A percentile compares a stretch with the other conserved stretches of the same genome.
Evolutionary conservation across 176 grass and related monocot genomes (phyloP).

Genomic region (Pontederia crassipes): DNA sequence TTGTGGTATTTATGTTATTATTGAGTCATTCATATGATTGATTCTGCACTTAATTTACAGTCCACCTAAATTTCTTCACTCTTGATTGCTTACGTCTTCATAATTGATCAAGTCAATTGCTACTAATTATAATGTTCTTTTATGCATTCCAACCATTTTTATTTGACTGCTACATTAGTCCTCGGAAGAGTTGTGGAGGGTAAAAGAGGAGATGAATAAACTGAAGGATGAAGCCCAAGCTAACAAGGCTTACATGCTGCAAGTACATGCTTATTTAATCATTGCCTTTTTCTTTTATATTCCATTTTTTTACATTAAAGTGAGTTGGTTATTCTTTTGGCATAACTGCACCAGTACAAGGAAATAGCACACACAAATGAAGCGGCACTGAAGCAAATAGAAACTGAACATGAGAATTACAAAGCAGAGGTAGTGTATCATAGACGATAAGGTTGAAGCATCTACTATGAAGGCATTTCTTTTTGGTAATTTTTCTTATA

Average conservation of each 20-base stretch:
- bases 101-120: too few relatives aligned
- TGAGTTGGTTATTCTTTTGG: constrained; percentile 12
- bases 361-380: constrained; percentile 92
- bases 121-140: too few relatives aligned
- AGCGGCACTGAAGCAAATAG: constrained; percentile 84
- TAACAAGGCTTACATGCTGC: constrained; percentile 94
- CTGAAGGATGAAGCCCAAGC: constrained; percentile 76
- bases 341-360: constrained; percentile 64
- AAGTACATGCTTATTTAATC: constrained; percentile 31
- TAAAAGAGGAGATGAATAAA: constrained; percentile 82
- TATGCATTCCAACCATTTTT: neutral
- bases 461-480: neutral
- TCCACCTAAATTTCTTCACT: too few relatives aligned
- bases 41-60: too few relatives aligned
- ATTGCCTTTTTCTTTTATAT: constrained; percentile 7
- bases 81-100: too few relatives aligned
- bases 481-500: constrained; percentile 2
- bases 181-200: constrained; percentile 56
- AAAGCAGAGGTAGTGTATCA: constrained; percentile 53
- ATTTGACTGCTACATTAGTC: constrained; percentile 19
- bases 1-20: too few relatives aligned
- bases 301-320: constrained; percentile 6
- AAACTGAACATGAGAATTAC: constrained; percentile 61
- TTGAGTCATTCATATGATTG: too few relatives aligned
- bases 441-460: neutral